phyloP scores from a whole-genome alignment of 2,329 filamentous ascomycete genomes.

The Nothopassalora personata region DNA sequence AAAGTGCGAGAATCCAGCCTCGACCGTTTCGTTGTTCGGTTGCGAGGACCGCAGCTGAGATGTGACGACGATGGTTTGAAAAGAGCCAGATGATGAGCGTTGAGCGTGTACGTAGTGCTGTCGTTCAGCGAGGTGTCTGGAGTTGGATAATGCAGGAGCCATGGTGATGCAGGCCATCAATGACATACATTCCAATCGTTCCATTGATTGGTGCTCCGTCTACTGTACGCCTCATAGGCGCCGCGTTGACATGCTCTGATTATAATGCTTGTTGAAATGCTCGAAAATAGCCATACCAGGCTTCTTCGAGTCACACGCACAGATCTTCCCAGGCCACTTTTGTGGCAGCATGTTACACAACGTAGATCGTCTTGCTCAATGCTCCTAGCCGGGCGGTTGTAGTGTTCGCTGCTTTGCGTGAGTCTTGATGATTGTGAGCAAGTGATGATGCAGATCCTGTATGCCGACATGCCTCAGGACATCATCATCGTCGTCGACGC shows the following conservation, averaged over 20 bases:
- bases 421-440: not conserved
- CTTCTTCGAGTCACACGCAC: not conserved
- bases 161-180: not conserved
- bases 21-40: not conserved
- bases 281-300: not conserved
- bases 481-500: not conserved
- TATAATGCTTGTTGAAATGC: not conserved
- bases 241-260: not conserved
- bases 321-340: not conserved
- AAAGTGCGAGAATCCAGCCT: not conserved
- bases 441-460: not conserved
- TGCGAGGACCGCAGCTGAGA: not conserved
- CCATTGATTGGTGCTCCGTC: not conserved
- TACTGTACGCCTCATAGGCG: not conserved
- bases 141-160: not conserved
- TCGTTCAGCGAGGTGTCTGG: not conserved
- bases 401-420: not conserved
- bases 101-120: not conserved
- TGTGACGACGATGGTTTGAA: not conserved
- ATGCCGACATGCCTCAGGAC: not conserved
- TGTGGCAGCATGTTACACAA: not conserved
- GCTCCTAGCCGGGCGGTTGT: not conserved
- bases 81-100: not conserved
- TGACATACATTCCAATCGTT: not conserved
- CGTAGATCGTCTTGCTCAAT: not conserved